Evolutionary conservation across 306 rosid genomes (phyloP).

Genomic region (Trichosanthes truncata): DNA sequence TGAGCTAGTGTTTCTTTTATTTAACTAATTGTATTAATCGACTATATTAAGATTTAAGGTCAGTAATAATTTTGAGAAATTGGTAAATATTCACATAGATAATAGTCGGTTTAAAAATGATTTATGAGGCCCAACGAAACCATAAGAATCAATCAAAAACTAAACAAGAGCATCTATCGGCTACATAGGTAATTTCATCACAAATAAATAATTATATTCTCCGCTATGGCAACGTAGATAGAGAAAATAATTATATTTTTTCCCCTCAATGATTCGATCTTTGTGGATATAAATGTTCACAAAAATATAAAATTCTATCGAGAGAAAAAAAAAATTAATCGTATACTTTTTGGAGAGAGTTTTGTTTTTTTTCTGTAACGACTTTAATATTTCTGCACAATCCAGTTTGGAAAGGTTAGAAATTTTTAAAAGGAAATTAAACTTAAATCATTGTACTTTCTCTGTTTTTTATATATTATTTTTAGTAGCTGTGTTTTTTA

Average conservation of each 20-base stretch:
- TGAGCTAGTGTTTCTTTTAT: no score
- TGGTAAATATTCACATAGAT: background rate
- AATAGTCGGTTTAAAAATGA: no score
- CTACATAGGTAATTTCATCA: background rate
- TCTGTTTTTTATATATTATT: background rate
- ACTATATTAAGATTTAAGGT: background rate
- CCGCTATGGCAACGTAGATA: background rate
- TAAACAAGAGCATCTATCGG: background rate
- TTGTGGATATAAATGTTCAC: background rate
- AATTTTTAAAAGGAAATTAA: background rate
- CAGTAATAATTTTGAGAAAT: background rate
- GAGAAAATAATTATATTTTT: background rate
- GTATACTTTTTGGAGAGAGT: background rate
- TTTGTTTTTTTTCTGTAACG: background rate
- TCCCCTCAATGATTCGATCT: background rate
- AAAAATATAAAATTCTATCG: background rate
- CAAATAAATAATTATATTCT: background rate
- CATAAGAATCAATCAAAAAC: no score
- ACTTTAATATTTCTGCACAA: background rate
- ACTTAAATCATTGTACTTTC: background rate
- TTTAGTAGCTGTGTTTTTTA: background rate
- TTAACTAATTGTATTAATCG: no score
- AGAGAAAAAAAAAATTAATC: background rate
- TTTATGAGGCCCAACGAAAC: no score
- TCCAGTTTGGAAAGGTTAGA: background rate